Evolutionary conservation across 1,284 basidiomycete genomes (phyloP), one percentile per base, ranked within the genome.

Genomic region (Vanrija sp.): DNA sequence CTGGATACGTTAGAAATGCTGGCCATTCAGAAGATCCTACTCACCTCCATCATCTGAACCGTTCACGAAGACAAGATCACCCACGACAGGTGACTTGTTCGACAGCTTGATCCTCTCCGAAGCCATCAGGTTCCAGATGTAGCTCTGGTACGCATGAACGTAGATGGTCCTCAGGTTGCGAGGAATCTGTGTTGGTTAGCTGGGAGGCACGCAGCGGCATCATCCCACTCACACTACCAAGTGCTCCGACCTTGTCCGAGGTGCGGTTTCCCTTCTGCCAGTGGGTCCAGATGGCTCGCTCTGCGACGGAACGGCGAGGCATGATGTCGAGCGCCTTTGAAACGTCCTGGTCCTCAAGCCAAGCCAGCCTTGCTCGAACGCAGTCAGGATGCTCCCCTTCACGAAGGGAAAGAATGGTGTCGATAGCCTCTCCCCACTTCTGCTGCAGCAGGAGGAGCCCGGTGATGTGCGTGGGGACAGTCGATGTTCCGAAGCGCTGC

Each of bases 401-500:
- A 41, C 93, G 81, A 46, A 85, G 83, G 43, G 84, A 83, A 38
- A 97, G 79, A 51, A 97, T 85, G 56, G 94, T 78, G n/a, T 85
- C 83, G 43, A 89, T 80, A 1, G 95, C 95, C 53, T 83, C 82
- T 35, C 87, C 84, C 92, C 92, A 99, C 64, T 97, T 86, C 5
- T 85, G 86, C 64, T 85, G 85, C 18, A 99, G 81, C 35, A 99
- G 80, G 3, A 90, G 86, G 15, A 98, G 81, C 7, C 96, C 96
- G 51, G 98, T 93, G 3, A 87, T 80, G 68, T 99, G 95, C 1
- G 96, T 98, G 2, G 95, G 92, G 24, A 98, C 86, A 12, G 90
- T 85, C 7, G 95, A 92, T 1, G 95, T 98, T 27, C 96, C 96
- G 75, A 99, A 99, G 16, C 96, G 86, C 72, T 99, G 96, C 95